Conservation (phyloP, 345 rosid genomes). For the Draba incana region DNA sequence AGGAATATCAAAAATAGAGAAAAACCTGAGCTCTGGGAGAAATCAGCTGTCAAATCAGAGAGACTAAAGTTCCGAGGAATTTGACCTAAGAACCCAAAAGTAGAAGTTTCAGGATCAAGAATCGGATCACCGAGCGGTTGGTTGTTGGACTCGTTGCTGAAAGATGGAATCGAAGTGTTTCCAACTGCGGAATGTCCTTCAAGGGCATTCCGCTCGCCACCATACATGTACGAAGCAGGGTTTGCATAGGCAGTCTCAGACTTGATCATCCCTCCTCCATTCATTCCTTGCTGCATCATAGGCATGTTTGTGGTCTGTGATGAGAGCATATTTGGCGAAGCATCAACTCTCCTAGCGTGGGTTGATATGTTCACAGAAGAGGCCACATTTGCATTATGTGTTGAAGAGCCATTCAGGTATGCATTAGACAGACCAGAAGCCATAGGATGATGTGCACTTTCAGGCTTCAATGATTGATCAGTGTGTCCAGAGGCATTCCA, state of each 20-base stretch:
- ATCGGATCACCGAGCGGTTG: slow-evolving; percentile 72
- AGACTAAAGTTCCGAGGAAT: slow-evolving; percentile 91
- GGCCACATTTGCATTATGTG: slow-evolving; percentile 58
- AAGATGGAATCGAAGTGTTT: slow-evolving; percentile 73
- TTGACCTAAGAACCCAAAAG: slow-evolving; percentile 76
- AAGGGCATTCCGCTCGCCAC: slow-evolving; percentile 65
- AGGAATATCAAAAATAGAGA: slow-evolving; percentile 36
- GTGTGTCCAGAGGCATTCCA: slow-evolving; percentile 64
- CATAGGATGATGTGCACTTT: slow-evolving; percentile 59
- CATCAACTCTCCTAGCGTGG: slow-evolving; percentile 66
- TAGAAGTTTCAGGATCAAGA: slow-evolving; percentile 71
- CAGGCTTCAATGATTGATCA: slow-evolving; percentile 58
- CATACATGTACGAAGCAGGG: slow-evolving; percentile 67
- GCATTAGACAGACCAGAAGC: slow-evolving; percentile 56
- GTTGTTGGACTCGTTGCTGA: slow-evolving; percentile 73
- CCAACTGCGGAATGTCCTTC: slow-evolving; percentile 67
- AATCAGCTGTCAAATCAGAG: slow-evolving; percentile 89
- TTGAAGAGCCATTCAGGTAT: slow-evolving; percentile 71
- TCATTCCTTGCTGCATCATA: slow-evolving; percentile 77
- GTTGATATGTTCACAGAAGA: slow-evolving; percentile 72
- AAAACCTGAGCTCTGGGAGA: slow-evolving; percentile 88
- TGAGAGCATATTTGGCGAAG: slow-evolving; percentile 60
- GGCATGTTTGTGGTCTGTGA: slow-evolving; percentile 69
- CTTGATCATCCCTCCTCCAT: slow-evolving; percentile 86
- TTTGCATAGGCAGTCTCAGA: slow-evolving; percentile 75